Conservation (phyloP, 768 basidiomycete genomes). For the Mycena sanguinolenta region DNA sequence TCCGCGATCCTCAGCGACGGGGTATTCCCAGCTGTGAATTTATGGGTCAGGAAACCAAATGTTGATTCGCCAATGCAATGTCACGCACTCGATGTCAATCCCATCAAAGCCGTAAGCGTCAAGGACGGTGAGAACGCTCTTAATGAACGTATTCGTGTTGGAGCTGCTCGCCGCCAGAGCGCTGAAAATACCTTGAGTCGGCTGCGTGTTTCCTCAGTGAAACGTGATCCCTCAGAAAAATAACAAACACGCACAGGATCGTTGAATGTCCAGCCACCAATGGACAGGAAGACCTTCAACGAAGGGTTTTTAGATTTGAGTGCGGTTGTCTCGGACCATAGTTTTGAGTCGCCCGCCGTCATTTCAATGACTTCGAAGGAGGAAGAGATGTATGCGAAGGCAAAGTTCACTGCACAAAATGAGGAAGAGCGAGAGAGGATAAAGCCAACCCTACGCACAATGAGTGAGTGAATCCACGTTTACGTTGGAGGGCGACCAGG, state of each 20-base stretch:
- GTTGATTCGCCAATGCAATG: neutral
- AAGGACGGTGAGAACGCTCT: constrained; percentile 35
- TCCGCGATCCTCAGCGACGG: constrained; percentile 19
- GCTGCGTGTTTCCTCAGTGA: constrained; percentile 12
- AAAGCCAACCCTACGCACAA: neutral
- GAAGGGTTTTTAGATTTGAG: constrained; percentile 41
- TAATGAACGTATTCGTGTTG: constrained; percentile 40
- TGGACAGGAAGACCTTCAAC: constrained; percentile 42
- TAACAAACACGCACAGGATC: constrained; percentile 28
- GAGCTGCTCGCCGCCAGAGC: constrained; percentile 37
- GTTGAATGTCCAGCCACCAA: constrained; percentile 47
- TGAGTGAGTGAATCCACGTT: constrained; percentile 42
- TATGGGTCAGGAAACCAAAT: neutral
- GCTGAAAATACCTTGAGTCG: constrained; percentile 42
- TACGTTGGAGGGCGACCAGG: constrained; percentile 40
- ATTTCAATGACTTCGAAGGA: constrained; percentile 41
- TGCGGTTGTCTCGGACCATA: constrained; percentile 42
- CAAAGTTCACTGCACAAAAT: constrained; percentile 38
- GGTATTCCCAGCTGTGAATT: constrained; percentile 20
- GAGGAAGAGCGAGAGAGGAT: neutral
- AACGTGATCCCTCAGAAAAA: neutral
- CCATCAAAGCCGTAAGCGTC: constrained; percentile 46
- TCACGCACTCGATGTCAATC: constrained; percentile 37
- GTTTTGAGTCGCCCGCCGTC: constrained; percentile 39
- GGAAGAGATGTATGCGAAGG: constrained; percentile 42